These are phyloP conservation scores for Populus hybrid DNA, from an alignment of 441 rosid species.

Conservation along the genomic window DNA sequence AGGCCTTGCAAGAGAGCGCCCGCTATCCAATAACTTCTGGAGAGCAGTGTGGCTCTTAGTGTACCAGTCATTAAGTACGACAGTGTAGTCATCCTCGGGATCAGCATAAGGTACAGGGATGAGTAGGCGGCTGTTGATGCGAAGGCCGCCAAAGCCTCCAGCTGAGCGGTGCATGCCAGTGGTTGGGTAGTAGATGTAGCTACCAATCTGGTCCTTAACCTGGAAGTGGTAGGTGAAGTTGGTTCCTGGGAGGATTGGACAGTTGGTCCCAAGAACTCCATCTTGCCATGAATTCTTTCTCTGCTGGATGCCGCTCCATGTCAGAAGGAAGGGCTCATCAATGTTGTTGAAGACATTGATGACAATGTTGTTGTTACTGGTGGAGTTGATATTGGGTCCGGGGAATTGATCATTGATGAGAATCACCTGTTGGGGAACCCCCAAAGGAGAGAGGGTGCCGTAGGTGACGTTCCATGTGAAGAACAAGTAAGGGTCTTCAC, in stretches of 20 bases:
- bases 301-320: conserved; percentile 67
- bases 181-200: conserved; percentile 57
- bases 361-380: conserved; percentile 59
- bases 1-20: conserved; percentile 51
- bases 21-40: conserved; percentile 48
- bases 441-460: conserved; percentile 58
- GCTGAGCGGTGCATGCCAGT: conserved; percentile 46
- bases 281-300: conserved; percentile 70
- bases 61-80: conserved; percentile 57
- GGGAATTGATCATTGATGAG: conserved; percentile 66
- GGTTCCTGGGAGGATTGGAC: conserved; percentile 55
- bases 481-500: conserved; percentile 52
- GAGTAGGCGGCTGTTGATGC: conserved; percentile 52
- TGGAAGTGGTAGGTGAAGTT: conserved; percentile 63
- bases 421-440: conserved; percentile 56
- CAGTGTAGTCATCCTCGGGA: conserved; percentile 53
- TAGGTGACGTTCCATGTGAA: conserved; percentile 66
- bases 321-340: conserved; percentile 67
- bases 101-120: conserved; percentile 61
- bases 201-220: conserved; percentile 71
- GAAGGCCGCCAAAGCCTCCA: conserved; percentile 68
- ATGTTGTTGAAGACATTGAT: conserved; percentile 63
- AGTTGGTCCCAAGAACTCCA: conserved; percentile 47
- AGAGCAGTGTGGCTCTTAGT: conserved; percentile 49
- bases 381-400: conserved; percentile 63